Evolutionary conservation across 106 monocot species (phyloP), one percentile per base, ranked within the genome.

Genomic region (Dendrobium officinale): DNA sequence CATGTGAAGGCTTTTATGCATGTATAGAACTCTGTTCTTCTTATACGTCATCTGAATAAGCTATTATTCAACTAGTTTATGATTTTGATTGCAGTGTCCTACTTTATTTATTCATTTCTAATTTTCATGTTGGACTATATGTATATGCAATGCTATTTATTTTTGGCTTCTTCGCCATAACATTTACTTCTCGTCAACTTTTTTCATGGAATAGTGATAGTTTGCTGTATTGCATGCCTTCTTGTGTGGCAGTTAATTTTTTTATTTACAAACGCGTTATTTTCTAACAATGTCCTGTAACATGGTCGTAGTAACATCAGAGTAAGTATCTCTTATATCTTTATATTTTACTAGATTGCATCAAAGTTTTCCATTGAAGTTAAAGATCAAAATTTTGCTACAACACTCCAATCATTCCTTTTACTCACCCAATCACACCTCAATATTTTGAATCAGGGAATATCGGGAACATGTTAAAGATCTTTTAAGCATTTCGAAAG

Each of bases 381-480:
- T 8, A 6, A 20, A 66, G 64, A 20, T 66, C 6, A 66, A 66
- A 26, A 66, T 24, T 51, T 51, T 51, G 13, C 15, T 0, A 13
- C 51, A 51, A 15, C 51, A 51, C 1, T 13, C 51, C 15, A 51
- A 15, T 51, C 51, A 2, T 51, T 13, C 10, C 51, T 13, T 51
- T 13, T 51, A 51, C 51, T 72, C 40, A 72, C 11, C 37, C 37
- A 72, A 1, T 15, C 29, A 72, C 17, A 3, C 19, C 17, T 4
- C 42, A 74, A 70, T 37, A 33, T 33, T 70, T 70, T 70, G 26
- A 64, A 66, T 29, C 88, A 89, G 89, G 81, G 81, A 89, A 77
- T 80, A 72, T 56, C 49, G 84, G 18, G 89, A 89, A 55, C 89
- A 89, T 79, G 89, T 93, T 59, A 89, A 89, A 77, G 89, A 89